Evolutionary conservation across 1,284 basidiomycete species (phyloP).

Genomic region (Cryptococcus depauperatus): DNA sequence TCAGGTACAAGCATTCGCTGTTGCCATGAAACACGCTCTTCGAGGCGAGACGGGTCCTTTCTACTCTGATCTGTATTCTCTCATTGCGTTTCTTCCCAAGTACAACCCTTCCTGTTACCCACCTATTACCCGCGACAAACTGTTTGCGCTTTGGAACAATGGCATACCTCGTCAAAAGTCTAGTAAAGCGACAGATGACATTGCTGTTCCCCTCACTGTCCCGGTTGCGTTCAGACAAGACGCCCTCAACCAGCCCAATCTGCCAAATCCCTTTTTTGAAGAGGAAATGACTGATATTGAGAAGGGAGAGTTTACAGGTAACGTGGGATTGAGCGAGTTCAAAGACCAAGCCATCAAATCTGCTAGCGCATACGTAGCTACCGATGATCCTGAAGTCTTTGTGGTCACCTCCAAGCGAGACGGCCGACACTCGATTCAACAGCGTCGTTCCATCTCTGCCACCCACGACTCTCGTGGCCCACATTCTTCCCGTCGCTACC

Average conservation of each 20-base stretch:
- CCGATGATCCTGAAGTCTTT: constrained; percentile 13
- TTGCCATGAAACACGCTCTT: constrained; percentile 30
- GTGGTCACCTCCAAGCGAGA: constrained; percentile 4
- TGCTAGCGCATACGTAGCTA: constrained; percentile 15
- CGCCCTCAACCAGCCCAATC: constrained; percentile 17
- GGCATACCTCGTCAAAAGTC: constrained; percentile 26
- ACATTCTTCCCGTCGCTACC: constrained; percentile 3
- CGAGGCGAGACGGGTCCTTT: constrained; percentile 31
- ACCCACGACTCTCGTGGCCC: not conserved
- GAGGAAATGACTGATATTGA: constrained; percentile 1
- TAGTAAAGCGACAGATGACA: constrained; percentile 13
- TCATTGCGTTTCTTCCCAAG: constrained; percentile 33
- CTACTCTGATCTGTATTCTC: constrained; percentile 29
- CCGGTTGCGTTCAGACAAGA: constrained; percentile 18
- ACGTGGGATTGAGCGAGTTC: constrained; percentile 13
- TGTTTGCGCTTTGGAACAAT: constrained; percentile 28
- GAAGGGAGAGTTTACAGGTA: constrained; percentile 5
- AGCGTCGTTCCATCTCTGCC: constrained; percentile 1
- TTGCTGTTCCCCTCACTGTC: constrained; percentile 27
- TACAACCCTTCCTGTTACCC: constrained; percentile 25
- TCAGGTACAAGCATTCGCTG: constrained; percentile 30
- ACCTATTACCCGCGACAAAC: constrained; percentile 25
- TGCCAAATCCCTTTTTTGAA: constrained; percentile 9
- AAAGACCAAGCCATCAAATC: constrained; percentile 19
- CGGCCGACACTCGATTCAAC: constrained; percentile 5